These are phyloP conservation scores for Scheffersomyces amazonensis DNA, from an alignment of 805 yeast species.

Conservation along the genomic window DNA sequence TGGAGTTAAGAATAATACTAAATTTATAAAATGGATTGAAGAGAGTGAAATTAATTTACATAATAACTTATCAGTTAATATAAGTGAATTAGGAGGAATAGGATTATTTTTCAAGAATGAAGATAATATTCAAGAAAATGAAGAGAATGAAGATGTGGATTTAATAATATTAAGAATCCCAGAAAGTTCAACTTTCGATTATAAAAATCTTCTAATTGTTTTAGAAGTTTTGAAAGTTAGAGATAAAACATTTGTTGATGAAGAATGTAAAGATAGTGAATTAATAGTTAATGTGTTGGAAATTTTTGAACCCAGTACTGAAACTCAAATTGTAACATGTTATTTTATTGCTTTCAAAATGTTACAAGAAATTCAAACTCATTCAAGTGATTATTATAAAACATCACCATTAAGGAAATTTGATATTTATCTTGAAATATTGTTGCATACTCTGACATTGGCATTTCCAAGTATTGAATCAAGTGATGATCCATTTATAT, in stretches of 20 bases:
- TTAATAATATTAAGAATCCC: conserved; percentile 20
- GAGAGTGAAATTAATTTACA: conserved; percentile 13
- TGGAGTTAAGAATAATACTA: conserved; percentile 5
- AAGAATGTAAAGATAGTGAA: conserved; percentile 16
- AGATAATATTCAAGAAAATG: neutral
- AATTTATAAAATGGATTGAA: conserved; percentile 10
- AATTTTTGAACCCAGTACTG: conserved; percentile 20
- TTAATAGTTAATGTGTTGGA: conserved; percentile 17
- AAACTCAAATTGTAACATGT: conserved; percentile 24
- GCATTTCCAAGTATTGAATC: conserved; percentile 3
- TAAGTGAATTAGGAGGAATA: conserved; percentile 27
- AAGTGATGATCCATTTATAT: conserved; percentile 4
- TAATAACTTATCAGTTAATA: conserved; percentile 12
- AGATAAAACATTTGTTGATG: conserved; percentile 7
- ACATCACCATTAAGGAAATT: conserved; percentile 8
- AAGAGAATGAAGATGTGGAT: conserved; percentile 5
- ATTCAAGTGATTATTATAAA: neutral
- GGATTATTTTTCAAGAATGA: conserved; percentile 19
- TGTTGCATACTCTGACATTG: conserved; percentile 13
- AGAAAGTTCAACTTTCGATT: conserved; percentile 14
- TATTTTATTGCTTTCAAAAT: conserved; percentile 23
- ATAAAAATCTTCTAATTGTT: conserved; percentile 14
- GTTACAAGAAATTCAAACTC: conserved; percentile 5
- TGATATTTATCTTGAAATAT: conserved; percentile 15
- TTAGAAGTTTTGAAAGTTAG: conserved; percentile 15